Conservation (phyloP, 208 protist genomes). For the Crithidia thermophila region DNA sequence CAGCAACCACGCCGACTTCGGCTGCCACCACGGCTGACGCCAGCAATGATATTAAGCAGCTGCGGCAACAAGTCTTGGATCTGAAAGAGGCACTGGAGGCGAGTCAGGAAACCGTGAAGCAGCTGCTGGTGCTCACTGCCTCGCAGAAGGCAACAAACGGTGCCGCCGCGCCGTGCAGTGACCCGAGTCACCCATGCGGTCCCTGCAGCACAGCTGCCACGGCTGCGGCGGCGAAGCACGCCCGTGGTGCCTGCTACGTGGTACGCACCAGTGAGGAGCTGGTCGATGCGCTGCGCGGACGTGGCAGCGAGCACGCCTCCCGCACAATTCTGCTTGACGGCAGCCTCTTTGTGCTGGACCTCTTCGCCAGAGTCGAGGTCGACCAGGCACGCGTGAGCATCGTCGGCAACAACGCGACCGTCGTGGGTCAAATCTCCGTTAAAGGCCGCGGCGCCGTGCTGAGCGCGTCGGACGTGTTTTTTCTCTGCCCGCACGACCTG, state of each 20-base stretch:
- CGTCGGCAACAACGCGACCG: slow-evolving; percentile 53
- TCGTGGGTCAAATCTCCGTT: slow-evolving; percentile 49
- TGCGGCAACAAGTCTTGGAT: slow-evolving; percentile 25
- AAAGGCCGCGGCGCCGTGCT: slow-evolving; percentile 39
- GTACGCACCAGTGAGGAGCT: slow-evolving; percentile 44
- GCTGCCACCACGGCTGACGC: background rate
- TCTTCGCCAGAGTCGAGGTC: slow-evolving; percentile 34
- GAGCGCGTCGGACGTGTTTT: slow-evolving; percentile 46
- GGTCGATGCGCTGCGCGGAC: slow-evolving; percentile 43
- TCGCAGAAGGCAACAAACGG: background rate
- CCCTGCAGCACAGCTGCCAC: background rate
- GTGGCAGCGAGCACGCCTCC: slow-evolving; percentile 38
- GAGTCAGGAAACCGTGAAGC: slow-evolving; percentile 30
- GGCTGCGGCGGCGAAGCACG: slow-evolving; percentile 1
- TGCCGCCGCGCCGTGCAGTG: background rate
- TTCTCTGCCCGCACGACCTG: slow-evolving; percentile 33
- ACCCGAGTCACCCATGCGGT: background rate
- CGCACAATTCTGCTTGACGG: slow-evolving; percentile 56
- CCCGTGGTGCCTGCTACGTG: slow-evolving; percentile 57
- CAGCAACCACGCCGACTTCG: background rate
- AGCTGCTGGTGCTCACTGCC: slow-evolving; percentile 20
- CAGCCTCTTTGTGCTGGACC: slow-evolving; percentile 41
- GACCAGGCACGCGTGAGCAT: slow-evolving; percentile 47
- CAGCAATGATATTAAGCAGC: background rate
- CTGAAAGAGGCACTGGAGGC: slow-evolving; percentile 32